phyloP scores from a whole-genome alignment of 2,329 filamentous ascomycete species.

The Diaporthe sp. region DNA sequence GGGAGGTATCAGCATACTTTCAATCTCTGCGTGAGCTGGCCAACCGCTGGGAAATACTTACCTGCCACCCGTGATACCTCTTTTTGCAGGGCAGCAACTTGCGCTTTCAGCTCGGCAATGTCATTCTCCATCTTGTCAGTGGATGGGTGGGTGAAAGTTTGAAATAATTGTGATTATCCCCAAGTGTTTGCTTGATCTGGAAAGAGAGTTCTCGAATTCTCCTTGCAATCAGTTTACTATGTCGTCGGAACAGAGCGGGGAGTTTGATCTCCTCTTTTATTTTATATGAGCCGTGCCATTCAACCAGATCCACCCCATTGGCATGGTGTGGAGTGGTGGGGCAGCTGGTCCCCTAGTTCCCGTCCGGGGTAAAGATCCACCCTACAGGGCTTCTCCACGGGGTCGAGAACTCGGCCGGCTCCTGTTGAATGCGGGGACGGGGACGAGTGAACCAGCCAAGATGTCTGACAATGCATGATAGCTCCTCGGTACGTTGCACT shows the following conservation, averaged over 20 bases:
- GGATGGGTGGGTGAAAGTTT: not conserved
- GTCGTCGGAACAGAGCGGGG: not conserved
- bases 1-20: not conserved
- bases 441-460: not conserved
- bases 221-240: no score
- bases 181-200: not conserved
- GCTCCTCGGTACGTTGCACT: constrained; percentile 10
- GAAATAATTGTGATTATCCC: not conserved
- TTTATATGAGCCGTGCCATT: not conserved
- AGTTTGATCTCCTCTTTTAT: not conserved
- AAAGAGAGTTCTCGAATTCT: not conserved
- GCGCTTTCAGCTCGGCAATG: constrained; percentile 53
- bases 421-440: constrained; percentile 13
- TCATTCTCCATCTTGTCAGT: constrained; percentile 52
- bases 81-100: constrained; percentile 53
- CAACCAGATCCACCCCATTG: not conserved
- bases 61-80: constrained; percentile 53
- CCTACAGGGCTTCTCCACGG: constrained; percentile 7
- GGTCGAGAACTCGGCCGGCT: not conserved
- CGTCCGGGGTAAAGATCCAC: constrained; percentile 33
- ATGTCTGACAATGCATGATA: not conserved
- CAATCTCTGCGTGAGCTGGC: no score
- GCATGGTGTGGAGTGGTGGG: constrained; percentile 29
- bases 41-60: not conserved
- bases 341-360: not conserved